Conservation (phyloP, 2,329 filamentous ascomycete genomes). For the Pyrenophora graminea region DNA sequence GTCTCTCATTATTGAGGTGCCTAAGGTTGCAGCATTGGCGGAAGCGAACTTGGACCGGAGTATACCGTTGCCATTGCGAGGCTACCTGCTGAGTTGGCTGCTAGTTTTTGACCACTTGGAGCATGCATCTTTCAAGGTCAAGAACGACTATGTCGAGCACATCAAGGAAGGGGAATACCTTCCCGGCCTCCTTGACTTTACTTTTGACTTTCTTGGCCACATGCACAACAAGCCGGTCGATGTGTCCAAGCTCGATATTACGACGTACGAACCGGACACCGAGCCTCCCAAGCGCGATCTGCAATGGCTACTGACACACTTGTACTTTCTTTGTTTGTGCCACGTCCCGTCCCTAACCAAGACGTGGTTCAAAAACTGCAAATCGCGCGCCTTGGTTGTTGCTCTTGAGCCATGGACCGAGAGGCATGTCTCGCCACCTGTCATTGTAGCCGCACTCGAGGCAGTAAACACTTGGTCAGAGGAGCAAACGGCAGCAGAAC, state of each 20-base stretch:
- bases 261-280: conserved; percentile 62
- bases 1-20: conserved; percentile 78
- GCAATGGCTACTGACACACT: conserved; percentile 80
- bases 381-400: conserved; percentile 75
- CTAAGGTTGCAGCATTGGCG: conserved; percentile 69
- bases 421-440: conserved; percentile 73
- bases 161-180: conserved; percentile 76
- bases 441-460: conserved; percentile 68
- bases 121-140: conserved; percentile 78
- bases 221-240: conserved; percentile 72
- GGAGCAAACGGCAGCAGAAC: conserved; percentile 43
- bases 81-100: conserved; percentile 87
- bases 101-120: conserved; percentile 85
- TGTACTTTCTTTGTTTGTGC: conserved; percentile 82
- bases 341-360: conserved; percentile 79
- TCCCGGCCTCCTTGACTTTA: conserved; percentile 72
- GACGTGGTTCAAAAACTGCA: conserved; percentile 80
- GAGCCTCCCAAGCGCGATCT: conserved; percentile 72
- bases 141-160: conserved; percentile 76
- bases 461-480: conserved; percentile 70
- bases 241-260: conserved; percentile 71
- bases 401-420: conserved; percentile 84
- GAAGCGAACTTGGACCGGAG: conserved; percentile 66
- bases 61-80: conserved; percentile 71
- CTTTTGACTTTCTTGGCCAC: conserved; percentile 83